Evolutionary conservation across 1,284 basidiomycete species (phyloP).

Genomic region (Macrocystidia cucumis): DNA sequence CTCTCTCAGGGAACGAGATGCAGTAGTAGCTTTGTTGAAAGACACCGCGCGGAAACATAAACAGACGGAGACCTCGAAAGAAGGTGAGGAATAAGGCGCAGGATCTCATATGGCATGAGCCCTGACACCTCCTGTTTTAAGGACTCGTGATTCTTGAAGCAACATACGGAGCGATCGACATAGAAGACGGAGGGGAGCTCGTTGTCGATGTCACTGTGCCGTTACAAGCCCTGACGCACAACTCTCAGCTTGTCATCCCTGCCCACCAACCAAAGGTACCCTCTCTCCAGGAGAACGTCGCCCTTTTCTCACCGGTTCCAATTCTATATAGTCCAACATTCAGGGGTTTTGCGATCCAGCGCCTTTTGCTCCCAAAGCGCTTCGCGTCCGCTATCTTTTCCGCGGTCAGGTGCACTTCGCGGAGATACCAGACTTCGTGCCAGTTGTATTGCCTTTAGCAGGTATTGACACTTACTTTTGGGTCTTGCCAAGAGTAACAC

Average conservation of each 20-base stretch:
- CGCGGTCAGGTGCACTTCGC: conserved; percentile 68
- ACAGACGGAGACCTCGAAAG: conserved; percentile 24
- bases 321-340: conserved; percentile 42
- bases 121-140: conserved; percentile 17
- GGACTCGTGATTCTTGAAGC: conserved; percentile 73
- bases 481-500: neutral
- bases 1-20: conserved; percentile 23
- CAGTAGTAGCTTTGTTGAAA: conserved; percentile 23
- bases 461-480: conserved; percentile 20
- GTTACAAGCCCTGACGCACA: conserved; percentile 75
- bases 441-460: conserved; percentile 72
- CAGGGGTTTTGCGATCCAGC: conserved; percentile 75
- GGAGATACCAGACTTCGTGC: conserved; percentile 62
- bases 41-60: conserved; percentile 27
- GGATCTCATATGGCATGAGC: conserved; percentile 2
- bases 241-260: conserved; percentile 76
- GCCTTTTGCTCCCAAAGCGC: conserved; percentile 55
- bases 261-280: conserved; percentile 60
- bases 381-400: conserved; percentile 77
- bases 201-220: conserved; percentile 74
- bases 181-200: conserved; percentile 44
- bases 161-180: conserved; percentile 53
- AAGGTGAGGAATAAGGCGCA: conserved; percentile 18
- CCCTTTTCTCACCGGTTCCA: conserved; percentile 9
- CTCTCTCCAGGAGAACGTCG: too few relatives aligned